Evolutionary conservation across 148 eudicot genomes (phyloP).

Genomic region (Cornus kousa): DNA sequence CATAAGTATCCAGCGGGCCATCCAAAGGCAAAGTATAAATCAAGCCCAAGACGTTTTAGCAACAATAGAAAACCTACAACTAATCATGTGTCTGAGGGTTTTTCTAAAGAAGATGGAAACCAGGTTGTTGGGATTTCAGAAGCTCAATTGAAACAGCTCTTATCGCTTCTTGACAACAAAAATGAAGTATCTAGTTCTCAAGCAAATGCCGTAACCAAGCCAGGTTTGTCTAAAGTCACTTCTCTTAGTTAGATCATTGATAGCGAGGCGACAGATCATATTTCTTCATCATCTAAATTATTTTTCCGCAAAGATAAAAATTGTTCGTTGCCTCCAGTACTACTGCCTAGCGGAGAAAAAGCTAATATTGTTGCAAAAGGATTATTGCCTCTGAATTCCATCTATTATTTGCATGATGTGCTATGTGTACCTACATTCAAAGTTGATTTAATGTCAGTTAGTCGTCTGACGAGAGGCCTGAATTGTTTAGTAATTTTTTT

Average conservation of each 20-base stretch:
- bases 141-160: too few species aligned
- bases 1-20: too few species aligned
- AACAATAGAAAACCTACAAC: too few species aligned
- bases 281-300: neutral
- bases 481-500: neutral
- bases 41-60: too few species aligned
- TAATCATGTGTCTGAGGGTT: too few species aligned
- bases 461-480: neutral
- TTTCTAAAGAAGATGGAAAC: too few species aligned
- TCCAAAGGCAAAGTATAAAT: too few species aligned
- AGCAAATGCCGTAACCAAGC: too few species aligned
- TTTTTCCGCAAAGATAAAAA: neutral
- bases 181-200: too few species aligned
- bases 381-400: neutral
- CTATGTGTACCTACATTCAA: neutral
- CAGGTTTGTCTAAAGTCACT: too few species aligned
- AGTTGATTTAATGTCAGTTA: neutral
- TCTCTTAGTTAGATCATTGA: neutral
- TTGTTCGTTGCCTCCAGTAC: neutral
- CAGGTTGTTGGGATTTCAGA: too few species aligned
- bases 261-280: neutral
- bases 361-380: neutral
- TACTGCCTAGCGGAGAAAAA: neutral
- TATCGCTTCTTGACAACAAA: too few species aligned
- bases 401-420: neutral